phyloP scores from a whole-genome alignment of 2,329 filamentous ascomycete species.

The Fusarium torulosum region DNA sequence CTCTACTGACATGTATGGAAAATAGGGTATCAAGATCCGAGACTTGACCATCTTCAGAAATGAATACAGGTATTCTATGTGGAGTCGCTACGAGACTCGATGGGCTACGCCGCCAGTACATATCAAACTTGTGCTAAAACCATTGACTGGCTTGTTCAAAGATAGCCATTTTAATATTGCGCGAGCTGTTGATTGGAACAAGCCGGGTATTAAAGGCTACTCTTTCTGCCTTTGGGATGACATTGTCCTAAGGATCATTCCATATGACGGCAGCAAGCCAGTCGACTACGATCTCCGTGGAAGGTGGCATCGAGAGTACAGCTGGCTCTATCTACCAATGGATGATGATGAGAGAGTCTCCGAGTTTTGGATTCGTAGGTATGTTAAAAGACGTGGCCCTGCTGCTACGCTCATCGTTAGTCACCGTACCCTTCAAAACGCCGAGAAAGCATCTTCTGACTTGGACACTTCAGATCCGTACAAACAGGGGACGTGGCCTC shows the following conservation, averaged over 20 bases:
- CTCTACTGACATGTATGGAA: not conserved
- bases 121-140: no score
- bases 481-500: not conserved
- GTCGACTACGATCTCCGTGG: not conserved
- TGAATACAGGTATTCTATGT: accelerated
- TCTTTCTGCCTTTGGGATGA: accelerated
- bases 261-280: accelerated
- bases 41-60: accelerated
- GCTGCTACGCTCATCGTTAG: not conserved
- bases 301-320: not conserved
- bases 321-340: not conserved
- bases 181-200: not conserved
- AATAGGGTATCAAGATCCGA: not conserved
- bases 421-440: no score
- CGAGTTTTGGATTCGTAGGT: not conserved
- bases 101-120: not conserved
- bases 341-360: not conserved
- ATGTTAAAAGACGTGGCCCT: accelerated
- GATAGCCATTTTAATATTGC: not conserved
- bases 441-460: no score
- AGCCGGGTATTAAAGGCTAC: accelerated
- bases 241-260: accelerated
- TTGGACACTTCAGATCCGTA: not conserved
- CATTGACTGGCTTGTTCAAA: not conserved
- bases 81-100: accelerated